Base-by-base conservation (phyloP, 1,284 basidiomycete genomes). In the Mycena citricolor region DNA sequence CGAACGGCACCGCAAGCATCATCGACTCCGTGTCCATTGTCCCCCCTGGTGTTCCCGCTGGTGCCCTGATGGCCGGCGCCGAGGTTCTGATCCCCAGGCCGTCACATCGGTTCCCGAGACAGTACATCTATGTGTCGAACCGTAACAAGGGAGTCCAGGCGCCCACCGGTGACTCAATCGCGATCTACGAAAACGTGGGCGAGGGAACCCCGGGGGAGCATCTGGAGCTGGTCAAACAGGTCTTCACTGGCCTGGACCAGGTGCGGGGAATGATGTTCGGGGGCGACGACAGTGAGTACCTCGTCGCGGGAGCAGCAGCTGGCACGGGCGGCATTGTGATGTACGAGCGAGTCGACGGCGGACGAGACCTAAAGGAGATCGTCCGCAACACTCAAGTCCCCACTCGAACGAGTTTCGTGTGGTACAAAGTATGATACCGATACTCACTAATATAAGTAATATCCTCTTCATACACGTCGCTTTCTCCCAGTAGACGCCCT, bases 171-270 rank as follows among this genome's bases (percentile, higher is more conserved):
- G 52, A 54, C 38, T 38, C 46, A 1, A 46, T 54, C 36, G 52
- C 32, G 5, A 54, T 54, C 16, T 52, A 44, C 21, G 47, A 52
- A 16, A 35, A 30, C 16, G 16, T 31, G 17, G 23, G 24, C 16
- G 22, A 39, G 23, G 25, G 26, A 25, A 25, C 21, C 4, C 14
- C 8, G 29, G 60, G 58, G 16, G 70, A 73, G 22, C 69, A 64
- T 0, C 47, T 66, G 44, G 44, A 51, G 23, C 47, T 68, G 16
- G 59, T 71, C n/a, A 67, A 65, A 8, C 75, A 80, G 42, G 71
- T 82, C 21, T 81, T 71, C 58, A 84, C 81, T 0, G 78, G 81
- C 10, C 62, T 84, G 30, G 63, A 77, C 47, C 76, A 82, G 56
- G 71, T 83, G 38, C 68, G 81, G 23, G 80, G 47, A 14, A 49